Conservation (phyloP, 2,329 filamentous ascomycete species). For the Microsporum audouinii region DNA sequence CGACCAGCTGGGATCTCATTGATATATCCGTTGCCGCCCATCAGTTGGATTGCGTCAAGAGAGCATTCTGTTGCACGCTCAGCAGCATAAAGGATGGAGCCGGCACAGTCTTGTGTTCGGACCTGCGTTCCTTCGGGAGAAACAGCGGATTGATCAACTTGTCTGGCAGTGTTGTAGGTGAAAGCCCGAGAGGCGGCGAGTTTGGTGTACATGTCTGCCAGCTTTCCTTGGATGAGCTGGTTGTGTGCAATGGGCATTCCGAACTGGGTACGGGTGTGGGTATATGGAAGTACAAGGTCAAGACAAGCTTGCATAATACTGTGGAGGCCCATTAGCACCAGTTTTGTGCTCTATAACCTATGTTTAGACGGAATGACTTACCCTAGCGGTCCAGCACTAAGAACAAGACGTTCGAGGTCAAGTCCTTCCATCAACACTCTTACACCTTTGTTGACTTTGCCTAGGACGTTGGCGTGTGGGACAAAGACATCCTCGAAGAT, state of each 20-base stretch:
- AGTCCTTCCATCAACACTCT: conserved; percentile 91
- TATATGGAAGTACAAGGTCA: conserved; percentile 77
- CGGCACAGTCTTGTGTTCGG: conserved; percentile 83
- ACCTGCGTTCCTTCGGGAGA: conserved; percentile 35
- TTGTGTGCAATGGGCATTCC: conserved; percentile 76
- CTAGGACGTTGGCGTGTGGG: conserved; percentile 68
- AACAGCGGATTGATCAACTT: conserved; percentile 61
- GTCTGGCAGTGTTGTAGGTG: conserved; percentile 70
- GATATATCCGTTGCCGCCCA: conserved; percentile 91
- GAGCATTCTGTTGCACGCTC: conserved; percentile 76
- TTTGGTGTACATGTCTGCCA: conserved; percentile 97
- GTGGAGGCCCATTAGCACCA: neutral
- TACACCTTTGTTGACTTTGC: conserved; percentile 68
- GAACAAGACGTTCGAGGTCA: conserved; percentile 83
- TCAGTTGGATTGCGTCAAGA: conserved; percentile 52
- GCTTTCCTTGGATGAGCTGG: conserved; percentile 82
- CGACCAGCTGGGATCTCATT: conserved; percentile 89
- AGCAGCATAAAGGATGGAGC: conserved; percentile 83
- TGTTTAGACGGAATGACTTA: conserved; percentile 18
- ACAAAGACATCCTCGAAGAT: conserved; percentile 87
- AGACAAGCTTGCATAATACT: conserved; percentile 82
- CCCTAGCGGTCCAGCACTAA: conserved; percentile 81
- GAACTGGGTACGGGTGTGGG: conserved; percentile 83
- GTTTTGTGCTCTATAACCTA: neutral
- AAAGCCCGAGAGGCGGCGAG: conserved; percentile 73